Percentiles rank a stretch among this genome's conserved stretches.
phyloP scores from a whole-genome alignment of 139 green algal genomes.

The Asterochloris erici region DNA sequence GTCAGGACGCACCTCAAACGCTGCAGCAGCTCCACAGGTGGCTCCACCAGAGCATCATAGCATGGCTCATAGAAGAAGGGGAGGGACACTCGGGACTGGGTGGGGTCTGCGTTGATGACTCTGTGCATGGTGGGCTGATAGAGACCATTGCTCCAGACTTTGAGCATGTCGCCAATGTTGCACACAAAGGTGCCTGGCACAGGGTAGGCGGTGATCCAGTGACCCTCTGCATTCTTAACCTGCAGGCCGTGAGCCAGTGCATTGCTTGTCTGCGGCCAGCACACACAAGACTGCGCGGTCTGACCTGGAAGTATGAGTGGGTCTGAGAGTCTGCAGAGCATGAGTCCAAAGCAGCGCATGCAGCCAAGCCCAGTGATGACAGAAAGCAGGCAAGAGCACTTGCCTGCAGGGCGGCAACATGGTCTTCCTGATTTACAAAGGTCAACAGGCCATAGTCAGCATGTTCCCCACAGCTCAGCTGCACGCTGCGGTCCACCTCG shows the following conservation, averaged over 20 bases:
- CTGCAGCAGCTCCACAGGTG: constrained; percentile 23
- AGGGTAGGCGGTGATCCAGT: constrained; percentile 49
- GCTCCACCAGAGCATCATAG: constrained; percentile 43
- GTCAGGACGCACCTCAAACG: not conserved
- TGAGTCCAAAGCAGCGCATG: too few relatives aligned
- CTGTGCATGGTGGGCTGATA: constrained; percentile 50
- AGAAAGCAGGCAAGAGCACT: not conserved
- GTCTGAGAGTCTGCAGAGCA: not conserved
- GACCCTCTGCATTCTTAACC: constrained; percentile 48
- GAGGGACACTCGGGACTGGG: constrained; percentile 32
- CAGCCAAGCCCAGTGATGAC: not conserved
- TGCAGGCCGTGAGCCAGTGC: constrained; percentile 4
- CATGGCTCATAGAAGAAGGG: constrained; percentile 68
- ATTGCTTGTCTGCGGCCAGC: not conserved
- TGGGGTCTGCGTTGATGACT: constrained; percentile 38
- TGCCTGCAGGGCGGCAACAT: constrained; percentile 55
- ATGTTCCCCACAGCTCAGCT: constrained; percentile 63
- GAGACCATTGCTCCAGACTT: constrained; percentile 43
- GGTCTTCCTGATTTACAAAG: constrained; percentile 53
- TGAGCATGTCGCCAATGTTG: constrained; percentile 51
- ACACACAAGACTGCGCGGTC: not conserved
- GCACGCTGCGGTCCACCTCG: constrained; percentile 22
- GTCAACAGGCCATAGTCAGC: constrained; percentile 67
- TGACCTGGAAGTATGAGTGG: not conserved
- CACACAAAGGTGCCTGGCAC: constrained; percentile 49